These are phyloP conservation scores for Microdochium bolleyi DNA, from an alignment of 2,329 filamentous ascomycete genomes.

Conservation along the genomic window DNA sequence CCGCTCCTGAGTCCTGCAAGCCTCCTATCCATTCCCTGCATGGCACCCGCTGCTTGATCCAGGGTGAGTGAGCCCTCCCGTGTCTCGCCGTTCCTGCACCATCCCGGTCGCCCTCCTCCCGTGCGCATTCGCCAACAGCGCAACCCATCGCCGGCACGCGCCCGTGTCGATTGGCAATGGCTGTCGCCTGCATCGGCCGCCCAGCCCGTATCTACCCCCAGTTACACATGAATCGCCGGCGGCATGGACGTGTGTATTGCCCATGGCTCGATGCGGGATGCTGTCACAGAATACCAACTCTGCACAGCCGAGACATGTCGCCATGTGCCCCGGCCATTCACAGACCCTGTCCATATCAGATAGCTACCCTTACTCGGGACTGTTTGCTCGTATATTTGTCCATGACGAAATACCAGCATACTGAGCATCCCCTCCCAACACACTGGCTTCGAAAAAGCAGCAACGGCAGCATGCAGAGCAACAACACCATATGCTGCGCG, in stretches of 20 bases:
- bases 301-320: too few species aligned
- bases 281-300: too few species aligned
- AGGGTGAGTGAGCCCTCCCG: not conserved
- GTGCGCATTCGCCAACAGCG: not conserved
- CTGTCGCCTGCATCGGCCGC: not conserved
- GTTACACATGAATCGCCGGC: not conserved
- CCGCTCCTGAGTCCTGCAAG: too few species aligned
- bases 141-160: not conserved
- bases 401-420: too few species aligned
- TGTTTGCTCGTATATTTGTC: too few species aligned
- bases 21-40: not conserved
- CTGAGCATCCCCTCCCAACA: not conserved
- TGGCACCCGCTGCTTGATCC: not conserved
- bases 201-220: too few species aligned
- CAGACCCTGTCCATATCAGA: too few species aligned
- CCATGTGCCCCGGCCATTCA: too few species aligned
- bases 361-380: not conserved
- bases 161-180: not conserved
- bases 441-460: not conserved
- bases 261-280: too few species aligned
- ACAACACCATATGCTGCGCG: not conserved
- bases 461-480: not conserved
- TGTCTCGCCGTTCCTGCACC: not conserved
- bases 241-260: not conserved
- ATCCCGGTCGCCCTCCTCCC: not conserved